These are phyloP conservation scores for Xylaria sp. DNA, from an alignment of 2,329 filamentous ascomycete species.

Conservation along the genomic window DNA sequence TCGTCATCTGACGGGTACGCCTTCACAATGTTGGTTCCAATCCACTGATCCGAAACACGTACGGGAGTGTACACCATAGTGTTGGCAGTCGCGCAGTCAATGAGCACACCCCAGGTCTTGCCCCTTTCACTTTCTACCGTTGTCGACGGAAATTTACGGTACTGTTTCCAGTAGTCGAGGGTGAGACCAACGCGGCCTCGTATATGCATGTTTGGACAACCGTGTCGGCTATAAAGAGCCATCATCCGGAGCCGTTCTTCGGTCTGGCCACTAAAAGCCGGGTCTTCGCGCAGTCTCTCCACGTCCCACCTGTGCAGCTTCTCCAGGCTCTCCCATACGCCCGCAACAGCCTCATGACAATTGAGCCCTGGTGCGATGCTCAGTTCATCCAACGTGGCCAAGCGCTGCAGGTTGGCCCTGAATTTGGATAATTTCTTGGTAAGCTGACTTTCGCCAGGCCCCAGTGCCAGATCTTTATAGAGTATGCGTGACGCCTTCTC, in stretches of 20 bases:
- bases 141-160: slow-evolving; percentile 59
- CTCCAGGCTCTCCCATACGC: slow-evolving; percentile 76
- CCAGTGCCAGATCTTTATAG: slow-evolving; percentile 70
- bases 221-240: slow-evolving; percentile 76
- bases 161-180: slow-evolving; percentile 81
- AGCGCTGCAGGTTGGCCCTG: slow-evolving; percentile 74
- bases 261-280: slow-evolving; percentile 56
- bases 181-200: slow-evolving; percentile 74
- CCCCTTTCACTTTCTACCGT: slow-evolving; percentile 53
- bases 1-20: slow-evolving; percentile 59
- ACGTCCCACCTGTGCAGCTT: slow-evolving; percentile 79
- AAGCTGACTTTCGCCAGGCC: slow-evolving; percentile 69
- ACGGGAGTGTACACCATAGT: slow-evolving; percentile 65
- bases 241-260: slow-evolving; percentile 64
- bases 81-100: slow-evolving; percentile 68
- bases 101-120: slow-evolving; percentile 72
- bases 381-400: slow-evolving; percentile 77
- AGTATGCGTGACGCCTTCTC: slow-evolving; percentile 74
- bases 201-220: slow-evolving; percentile 76
- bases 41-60: slow-evolving; percentile 78
- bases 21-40: slow-evolving; percentile 74
- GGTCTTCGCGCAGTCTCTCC: slow-evolving; percentile 64
- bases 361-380: slow-evolving; percentile 76
- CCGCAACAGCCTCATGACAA: slow-evolving; percentile 80
- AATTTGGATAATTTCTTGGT: slow-evolving; percentile 79